Evolutionary conservation across 2,329 filamentous ascomycete species (phyloP).

Genomic region (Aspergillus neoniger): DNA sequence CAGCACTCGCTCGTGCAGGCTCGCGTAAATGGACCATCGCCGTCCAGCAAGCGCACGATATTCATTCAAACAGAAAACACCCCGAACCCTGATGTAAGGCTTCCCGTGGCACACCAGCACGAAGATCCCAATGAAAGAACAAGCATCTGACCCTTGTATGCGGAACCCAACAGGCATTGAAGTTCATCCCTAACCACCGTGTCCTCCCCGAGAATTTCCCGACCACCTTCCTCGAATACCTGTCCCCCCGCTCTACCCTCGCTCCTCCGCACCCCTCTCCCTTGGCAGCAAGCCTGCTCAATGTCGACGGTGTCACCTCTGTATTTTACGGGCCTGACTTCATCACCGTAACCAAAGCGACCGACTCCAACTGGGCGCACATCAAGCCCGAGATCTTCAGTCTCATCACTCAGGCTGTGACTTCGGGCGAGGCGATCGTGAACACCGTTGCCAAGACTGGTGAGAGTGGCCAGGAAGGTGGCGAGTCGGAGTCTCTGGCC

Average conservation of each 20-base stretch:
- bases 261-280: slow-evolving; percentile 87
- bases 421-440: slow-evolving; percentile 78
- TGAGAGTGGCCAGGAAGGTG: slow-evolving; percentile 51
- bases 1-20: slow-evolving; percentile 43
- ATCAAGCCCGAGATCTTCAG: slow-evolving; percentile 95
- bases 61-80: slow-evolving; percentile 98
- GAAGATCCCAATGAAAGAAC: not conserved
- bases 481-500: slow-evolving; percentile 68
- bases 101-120: not conserved
- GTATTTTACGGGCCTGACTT: slow-evolving; percentile 95
- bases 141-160: not conserved
- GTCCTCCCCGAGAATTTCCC: slow-evolving; percentile 75
- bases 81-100: slow-evolving; percentile 78
- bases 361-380: slow-evolving; percentile 88
- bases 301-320: slow-evolving; percentile 89
- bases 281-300: slow-evolving; percentile 85
- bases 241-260: slow-evolving; percentile 83
- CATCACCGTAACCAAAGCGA: slow-evolving; percentile 92
- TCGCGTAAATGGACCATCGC: slow-evolving; percentile 42
- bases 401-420: slow-evolving; percentile 89
- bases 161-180: slow-evolving; percentile 60
- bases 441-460: slow-evolving; percentile 65
- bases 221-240: slow-evolving; percentile 85
- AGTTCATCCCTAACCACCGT: slow-evolving; percentile 89
- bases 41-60: slow-evolving; percentile 66